These are phyloP conservation scores for Simplicillium aogashimaense DNA, from an alignment of 2,329 filamentous ascomycete species.

Conservation along the genomic window DNA sequence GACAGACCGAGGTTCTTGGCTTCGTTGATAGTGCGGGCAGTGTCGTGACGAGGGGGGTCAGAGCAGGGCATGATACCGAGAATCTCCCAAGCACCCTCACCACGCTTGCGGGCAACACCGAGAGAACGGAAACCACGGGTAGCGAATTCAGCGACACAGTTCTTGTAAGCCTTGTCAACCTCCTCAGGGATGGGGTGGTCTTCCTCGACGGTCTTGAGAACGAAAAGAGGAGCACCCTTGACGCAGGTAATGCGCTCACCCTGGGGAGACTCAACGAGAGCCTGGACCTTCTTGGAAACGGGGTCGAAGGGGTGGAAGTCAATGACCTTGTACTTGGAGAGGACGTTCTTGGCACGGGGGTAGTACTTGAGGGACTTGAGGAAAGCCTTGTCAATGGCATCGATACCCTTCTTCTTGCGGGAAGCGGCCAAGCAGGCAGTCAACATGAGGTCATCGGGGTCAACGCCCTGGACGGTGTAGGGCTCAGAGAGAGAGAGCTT, in stretches of 20 bases:
- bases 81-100: slow-evolving; percentile 75
- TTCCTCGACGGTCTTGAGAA: slow-evolving; percentile 79
- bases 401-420: slow-evolving; percentile 92
- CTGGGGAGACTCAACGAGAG: slow-evolving; percentile 71
- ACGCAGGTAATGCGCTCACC: slow-evolving; percentile 81
- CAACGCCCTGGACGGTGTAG: slow-evolving; percentile 72
- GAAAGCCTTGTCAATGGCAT: slow-evolving; percentile 92
- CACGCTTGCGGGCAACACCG: slow-evolving; percentile 84
- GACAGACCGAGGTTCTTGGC: slow-evolving; percentile 79
- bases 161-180: slow-evolving; percentile 77
- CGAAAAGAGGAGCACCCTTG: slow-evolving; percentile 83
- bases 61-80: slow-evolving; percentile 93
- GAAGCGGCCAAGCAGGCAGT: slow-evolving; percentile 84
- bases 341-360: slow-evolving; percentile 68
- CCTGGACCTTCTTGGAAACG: slow-evolving; percentile 86
- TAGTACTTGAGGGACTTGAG: slow-evolving; percentile 77
- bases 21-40: slow-evolving; percentile 81
- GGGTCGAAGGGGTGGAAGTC: slow-evolving; percentile 86
- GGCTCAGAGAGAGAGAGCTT: slow-evolving; percentile 82
- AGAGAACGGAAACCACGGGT: slow-evolving; percentile 90
- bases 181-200: slow-evolving; percentile 70
- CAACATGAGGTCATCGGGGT: slow-evolving; percentile 82
- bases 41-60: slow-evolving; percentile 84
- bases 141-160: slow-evolving; percentile 85
- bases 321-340: slow-evolving; percentile 76